Evolutionary conservation across 352 stramenopile species (phyloP).

Genomic region (Phytopythium mirpurense): DNA sequence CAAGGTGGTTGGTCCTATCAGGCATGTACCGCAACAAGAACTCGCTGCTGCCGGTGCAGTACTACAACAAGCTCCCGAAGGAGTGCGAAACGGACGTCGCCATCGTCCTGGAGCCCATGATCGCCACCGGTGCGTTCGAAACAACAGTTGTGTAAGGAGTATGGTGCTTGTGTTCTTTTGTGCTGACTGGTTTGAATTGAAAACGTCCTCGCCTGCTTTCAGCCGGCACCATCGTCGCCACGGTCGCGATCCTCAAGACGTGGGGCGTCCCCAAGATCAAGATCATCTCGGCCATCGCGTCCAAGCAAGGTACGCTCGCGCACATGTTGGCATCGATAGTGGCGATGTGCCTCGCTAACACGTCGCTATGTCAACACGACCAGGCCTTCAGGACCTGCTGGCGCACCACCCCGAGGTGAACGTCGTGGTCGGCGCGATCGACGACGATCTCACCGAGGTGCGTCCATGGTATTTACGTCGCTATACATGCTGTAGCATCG

Average conservation of each 20-base stretch:
- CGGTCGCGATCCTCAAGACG: slow-evolving; percentile 94
- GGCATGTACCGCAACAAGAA: slow-evolving; percentile 90
- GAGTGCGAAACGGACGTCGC: slow-evolving; percentile 90
- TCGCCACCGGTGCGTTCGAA: slow-evolving; percentile 80
- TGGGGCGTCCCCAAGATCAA: slow-evolving; percentile 93
- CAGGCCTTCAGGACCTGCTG: slow-evolving; percentile 73
- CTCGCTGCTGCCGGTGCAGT: slow-evolving; percentile 94
- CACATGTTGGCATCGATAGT: too few relatives aligned
- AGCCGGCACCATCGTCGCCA: slow-evolving; percentile 92
- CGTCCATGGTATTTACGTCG: too few relatives aligned
- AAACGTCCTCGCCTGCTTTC: neutral
- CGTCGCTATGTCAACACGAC: neutral
- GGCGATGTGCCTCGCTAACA: neutral
- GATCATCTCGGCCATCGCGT: slow-evolving; percentile 92
- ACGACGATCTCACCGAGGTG: slow-evolving; percentile 72
- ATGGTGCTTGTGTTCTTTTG: neutral
- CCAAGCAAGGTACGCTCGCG: slow-evolving; percentile 63
- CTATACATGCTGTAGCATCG: too few relatives aligned
- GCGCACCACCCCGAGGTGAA: slow-evolving; percentile 75
- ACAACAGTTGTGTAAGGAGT: neutral
- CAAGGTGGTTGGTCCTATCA: too few relatives aligned
- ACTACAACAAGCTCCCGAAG: slow-evolving; percentile 98
- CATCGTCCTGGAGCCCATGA: slow-evolving; percentile 96
- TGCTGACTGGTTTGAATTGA: neutral
- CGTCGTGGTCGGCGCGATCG: slow-evolving; percentile 72